Evolutionary conservation across 345 rosid genomes (phyloP).

Genomic region (Bruguiera sexangula): DNA sequence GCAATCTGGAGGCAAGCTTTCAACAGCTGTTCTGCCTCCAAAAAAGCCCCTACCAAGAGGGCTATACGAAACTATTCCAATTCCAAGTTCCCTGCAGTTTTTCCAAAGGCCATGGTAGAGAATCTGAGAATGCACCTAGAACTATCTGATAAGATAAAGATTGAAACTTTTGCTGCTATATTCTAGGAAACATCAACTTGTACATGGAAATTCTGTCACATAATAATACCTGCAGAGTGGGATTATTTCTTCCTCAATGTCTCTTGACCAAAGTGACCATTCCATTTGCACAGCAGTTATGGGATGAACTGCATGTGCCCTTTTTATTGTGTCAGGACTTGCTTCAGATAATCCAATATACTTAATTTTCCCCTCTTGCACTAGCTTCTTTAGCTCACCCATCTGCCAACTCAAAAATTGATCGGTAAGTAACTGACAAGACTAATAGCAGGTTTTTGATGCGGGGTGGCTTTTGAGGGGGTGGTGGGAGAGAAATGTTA

Average conservation of each 20-base stretch:
- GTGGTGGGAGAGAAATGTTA: too few relatives aligned
- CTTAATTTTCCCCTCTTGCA: constrained; percentile 45
- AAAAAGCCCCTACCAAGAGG: constrained; percentile 29
- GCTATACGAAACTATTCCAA: constrained; percentile 16
- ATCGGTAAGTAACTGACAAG: neutral
- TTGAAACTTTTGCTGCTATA: neutral
- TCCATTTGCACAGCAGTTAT: constrained; percentile 47
- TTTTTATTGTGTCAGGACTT: constrained; percentile 36
- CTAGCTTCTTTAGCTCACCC: constrained; percentile 40
- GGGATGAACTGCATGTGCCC: constrained; percentile 50
- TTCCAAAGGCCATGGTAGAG: neutral
- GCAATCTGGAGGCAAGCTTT: constrained; percentile 13
- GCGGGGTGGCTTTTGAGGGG: too few relatives aligned
- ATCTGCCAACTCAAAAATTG: constrained; percentile 14
- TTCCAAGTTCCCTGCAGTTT: constrained; percentile 25
- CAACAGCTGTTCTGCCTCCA: constrained; percentile 21
- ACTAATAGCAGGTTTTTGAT: too few relatives aligned
- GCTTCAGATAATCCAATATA: constrained; percentile 51
- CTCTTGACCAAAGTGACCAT: constrained; percentile 43
- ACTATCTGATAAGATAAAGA: neutral
- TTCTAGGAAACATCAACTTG: neutral
- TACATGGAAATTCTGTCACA: neutral
- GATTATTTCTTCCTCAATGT: constrained; percentile 45
- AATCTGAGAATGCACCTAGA: neutral
- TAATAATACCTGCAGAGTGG: constrained; percentile 43